A percentile compares a stretch with the other conserved stretches of the same genome.
These are phyloP conservation scores for Trichosporon inkin DNA, from an alignment of 1,284 basidiomycete genomes.

Conservation along the genomic window DNA sequence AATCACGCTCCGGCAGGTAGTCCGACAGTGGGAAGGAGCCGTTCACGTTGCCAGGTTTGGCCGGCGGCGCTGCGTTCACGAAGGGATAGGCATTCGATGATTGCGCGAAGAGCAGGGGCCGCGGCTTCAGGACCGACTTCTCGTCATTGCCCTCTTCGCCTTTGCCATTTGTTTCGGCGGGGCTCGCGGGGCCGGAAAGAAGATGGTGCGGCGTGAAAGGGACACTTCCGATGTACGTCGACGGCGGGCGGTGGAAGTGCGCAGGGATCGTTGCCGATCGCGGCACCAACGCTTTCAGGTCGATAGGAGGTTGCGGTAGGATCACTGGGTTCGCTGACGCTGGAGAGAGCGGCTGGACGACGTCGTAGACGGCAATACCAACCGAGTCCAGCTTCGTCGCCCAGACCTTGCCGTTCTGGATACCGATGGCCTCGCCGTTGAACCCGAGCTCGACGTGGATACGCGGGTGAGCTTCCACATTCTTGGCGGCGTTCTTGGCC, in stretches of 20 bases:
- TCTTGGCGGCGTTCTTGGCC: conserved; percentile 23
- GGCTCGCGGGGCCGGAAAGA: background rate
- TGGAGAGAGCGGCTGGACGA: conserved; percentile 40
- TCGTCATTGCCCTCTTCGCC: background rate
- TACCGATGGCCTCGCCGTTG: conserved; percentile 45
- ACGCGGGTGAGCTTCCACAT: conserved; percentile 11
- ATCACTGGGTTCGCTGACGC: conserved; percentile 44
- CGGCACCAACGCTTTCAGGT: conserved; percentile 29
- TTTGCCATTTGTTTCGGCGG: background rate
- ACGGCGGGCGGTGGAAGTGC: conserved; percentile 23
- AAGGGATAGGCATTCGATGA: conserved; percentile 47
- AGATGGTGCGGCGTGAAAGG: conserved; percentile 26
- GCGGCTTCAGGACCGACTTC: background rate
- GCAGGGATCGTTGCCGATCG: conserved; percentile 4
- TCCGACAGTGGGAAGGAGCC: conserved; percentile 43
- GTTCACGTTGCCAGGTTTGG: conserved; percentile 39
- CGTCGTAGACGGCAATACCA: conserved; percentile 49
- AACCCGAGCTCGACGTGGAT: conserved; percentile 46
- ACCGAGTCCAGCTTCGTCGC: conserved; percentile 37
- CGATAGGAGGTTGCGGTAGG: conserved; percentile 48
- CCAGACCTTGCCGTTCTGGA: conserved; percentile 44
- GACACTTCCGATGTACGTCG: conserved; percentile 43
- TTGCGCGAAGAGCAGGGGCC: conserved; percentile 42
- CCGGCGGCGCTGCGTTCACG: conserved; percentile 35
- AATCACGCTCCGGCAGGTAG: conserved; percentile 33